Evolutionary conservation across 2,329 filamentous ascomycete genomes (phyloP).

Genomic region (Diaporthe batatas): DNA sequence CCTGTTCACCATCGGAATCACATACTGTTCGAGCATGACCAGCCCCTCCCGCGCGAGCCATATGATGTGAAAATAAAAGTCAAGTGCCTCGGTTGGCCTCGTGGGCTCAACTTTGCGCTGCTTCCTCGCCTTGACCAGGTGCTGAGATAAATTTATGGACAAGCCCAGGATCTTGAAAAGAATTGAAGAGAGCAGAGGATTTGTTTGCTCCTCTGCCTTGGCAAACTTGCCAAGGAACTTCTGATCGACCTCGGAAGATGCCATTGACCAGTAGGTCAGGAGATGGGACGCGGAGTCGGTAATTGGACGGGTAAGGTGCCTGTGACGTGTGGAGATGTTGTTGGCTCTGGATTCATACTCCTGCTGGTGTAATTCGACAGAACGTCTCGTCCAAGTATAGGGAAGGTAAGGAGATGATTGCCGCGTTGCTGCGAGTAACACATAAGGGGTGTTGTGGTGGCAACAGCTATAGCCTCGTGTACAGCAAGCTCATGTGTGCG

Average conservation of each 20-base stretch:
- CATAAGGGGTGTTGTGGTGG: conserved; percentile 40
- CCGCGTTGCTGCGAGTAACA: conserved; percentile 27
- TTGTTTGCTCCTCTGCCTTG: conserved; percentile 80
- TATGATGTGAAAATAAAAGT: conserved; percentile 89
- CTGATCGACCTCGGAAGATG: conserved; percentile 96
- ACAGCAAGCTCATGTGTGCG: conserved; percentile 9
- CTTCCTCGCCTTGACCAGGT: conserved; percentile 85
- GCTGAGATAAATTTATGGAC: conserved; percentile 87
- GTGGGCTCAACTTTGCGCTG: conserved; percentile 84
- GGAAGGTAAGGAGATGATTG: conserved; percentile 29
- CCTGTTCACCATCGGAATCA: conserved; percentile 85
- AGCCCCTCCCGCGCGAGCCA: conserved; percentile 96
- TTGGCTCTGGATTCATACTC: conserved; percentile 23
- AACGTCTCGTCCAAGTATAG: conserved; percentile 32
- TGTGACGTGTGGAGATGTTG: neutral
- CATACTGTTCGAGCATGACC: conserved; percentile 86
- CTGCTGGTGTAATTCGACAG: conserved; percentile 10
- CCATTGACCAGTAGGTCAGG: conserved; percentile 70
- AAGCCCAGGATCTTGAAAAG: conserved; percentile 93
- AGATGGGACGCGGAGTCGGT: conserved; percentile 15
- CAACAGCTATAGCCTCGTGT: conserved; percentile 19
- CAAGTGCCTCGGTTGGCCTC: conserved; percentile 82
- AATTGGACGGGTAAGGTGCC: conserved; percentile 17
- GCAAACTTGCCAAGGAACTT: conserved; percentile 95
- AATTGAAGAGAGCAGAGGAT: conserved; percentile 82